Evolutionary conservation across 495 filamentous ascomycete genomes (phyloP).

Genomic region (Aspergillus bridgeri): DNA sequence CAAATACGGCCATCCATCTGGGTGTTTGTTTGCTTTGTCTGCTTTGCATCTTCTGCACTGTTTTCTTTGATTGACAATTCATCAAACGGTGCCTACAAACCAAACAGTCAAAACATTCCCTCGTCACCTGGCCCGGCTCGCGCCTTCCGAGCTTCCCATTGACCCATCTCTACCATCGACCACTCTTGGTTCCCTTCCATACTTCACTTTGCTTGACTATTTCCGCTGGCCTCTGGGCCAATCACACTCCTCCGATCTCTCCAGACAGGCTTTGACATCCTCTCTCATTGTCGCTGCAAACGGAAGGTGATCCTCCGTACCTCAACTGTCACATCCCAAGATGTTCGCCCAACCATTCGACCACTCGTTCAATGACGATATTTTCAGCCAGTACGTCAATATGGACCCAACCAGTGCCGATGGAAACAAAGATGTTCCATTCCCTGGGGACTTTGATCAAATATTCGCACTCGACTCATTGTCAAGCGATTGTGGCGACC

Average conservation of each 20-base stretch:
- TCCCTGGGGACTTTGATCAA: conserved; percentile 43
- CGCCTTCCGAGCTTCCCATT: conserved; percentile 12
- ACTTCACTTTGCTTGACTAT: neutral
- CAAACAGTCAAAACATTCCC: conserved; percentile 19
- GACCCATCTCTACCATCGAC: conserved; percentile 15
- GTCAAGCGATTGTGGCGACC: conserved; percentile 46
- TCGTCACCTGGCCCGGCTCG: conserved; percentile 14
- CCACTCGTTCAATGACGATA: conserved; percentile 50
- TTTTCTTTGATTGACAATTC: conserved; percentile 43
- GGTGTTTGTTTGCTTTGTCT: conserved; percentile 53
- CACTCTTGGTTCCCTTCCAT: neutral
- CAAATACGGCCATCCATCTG: conserved; percentile 44
- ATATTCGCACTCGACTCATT: conserved; percentile 42
- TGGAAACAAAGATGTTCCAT: conserved; percentile 42
- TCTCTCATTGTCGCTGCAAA: conserved; percentile 37
- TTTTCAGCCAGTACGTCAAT: conserved; percentile 53
- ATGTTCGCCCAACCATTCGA: conserved; percentile 49
- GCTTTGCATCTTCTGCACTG: conserved; percentile 48
- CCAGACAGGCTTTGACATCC: conserved; percentile 18
- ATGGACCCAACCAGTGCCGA: conserved; percentile 41
- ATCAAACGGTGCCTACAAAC: conserved; percentile 32
- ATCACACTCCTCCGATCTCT: conserved; percentile 3
- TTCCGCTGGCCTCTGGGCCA: conserved; percentile 18
- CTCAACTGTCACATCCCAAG: conserved; percentile 25
- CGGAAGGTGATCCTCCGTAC: conserved; percentile 35